phyloP scores from a whole-genome alignment of 2,329 filamentous ascomycete species.

The Neofusicoccum kwambonambiense region DNA sequence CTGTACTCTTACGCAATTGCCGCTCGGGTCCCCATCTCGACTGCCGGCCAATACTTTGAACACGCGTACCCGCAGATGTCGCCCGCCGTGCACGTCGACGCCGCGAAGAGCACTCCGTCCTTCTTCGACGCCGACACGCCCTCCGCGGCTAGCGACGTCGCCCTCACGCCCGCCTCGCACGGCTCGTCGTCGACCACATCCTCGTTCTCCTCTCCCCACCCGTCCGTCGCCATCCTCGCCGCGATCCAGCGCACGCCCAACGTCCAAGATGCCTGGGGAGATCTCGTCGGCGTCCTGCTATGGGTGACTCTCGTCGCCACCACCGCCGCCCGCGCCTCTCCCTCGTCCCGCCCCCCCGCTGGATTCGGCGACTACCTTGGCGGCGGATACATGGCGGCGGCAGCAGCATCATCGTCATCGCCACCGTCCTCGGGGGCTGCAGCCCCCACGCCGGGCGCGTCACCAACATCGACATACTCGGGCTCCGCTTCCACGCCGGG shows the following conservation, averaged over 20 bases:
- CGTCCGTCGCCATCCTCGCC: conserved; percentile 12
- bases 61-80: conserved; percentile 1
- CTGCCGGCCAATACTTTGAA: conserved; percentile 12
- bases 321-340: conserved; percentile 24
- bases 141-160: background rate
- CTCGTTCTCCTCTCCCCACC: background rate
- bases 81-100: background rate
- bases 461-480: background rate
- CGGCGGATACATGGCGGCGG: background rate
- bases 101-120: background rate
- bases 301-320: conserved; percentile 31
- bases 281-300: conserved; percentile 33
- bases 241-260: conserved; percentile 21
- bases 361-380: background rate
- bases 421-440: background rate
- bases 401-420: background rate
- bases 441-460: background rate
- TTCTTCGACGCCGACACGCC: background rate
- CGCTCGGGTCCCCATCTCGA: conserved; percentile 15
- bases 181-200: background rate
- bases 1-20: conserved; percentile 16
- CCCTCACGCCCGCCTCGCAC: background rate
- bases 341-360: background rate
- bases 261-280: conserved; percentile 31
- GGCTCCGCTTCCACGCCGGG: background rate